Evolutionary conservation across 179 eudicot genomes (phyloP).

Genomic region (Heliamphora ciliata): DNA sequence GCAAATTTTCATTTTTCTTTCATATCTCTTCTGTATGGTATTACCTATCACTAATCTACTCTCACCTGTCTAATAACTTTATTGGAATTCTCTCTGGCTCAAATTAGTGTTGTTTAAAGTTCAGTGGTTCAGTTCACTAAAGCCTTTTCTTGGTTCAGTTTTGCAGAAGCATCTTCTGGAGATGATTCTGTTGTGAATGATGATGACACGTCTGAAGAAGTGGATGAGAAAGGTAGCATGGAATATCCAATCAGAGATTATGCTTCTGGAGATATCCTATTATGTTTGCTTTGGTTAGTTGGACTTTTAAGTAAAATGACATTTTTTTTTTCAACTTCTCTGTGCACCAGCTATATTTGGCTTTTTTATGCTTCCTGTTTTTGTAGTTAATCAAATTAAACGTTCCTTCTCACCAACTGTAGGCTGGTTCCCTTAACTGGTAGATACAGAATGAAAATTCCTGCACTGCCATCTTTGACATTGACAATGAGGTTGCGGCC

Average conservation of each 20-base stretch:
- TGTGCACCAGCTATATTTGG: neutral
- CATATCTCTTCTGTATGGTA: neutral
- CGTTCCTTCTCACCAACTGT: neutral
- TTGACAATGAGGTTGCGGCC: slow-evolving; percentile 29
- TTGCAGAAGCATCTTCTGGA: slow-evolving; percentile 68
- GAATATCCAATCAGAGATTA: slow-evolving; percentile 9
- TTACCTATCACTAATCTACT: neutral
- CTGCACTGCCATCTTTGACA: slow-evolving; percentile 22
- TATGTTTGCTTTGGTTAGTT: slow-evolving; percentile 15
- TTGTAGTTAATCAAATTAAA: neutral
- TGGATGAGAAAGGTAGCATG: neutral
- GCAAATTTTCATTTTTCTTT: neutral
- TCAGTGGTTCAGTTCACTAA: slow-evolving; percentile 6
- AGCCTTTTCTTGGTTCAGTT: slow-evolving; percentile 34
- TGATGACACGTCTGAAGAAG: slow-evolving; percentile 27
- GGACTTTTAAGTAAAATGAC: neutral
- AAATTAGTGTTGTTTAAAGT: slow-evolving; percentile 8
- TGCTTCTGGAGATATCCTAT: slow-evolving; percentile 44
- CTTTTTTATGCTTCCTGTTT: neutral
- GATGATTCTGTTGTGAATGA: slow-evolving; percentile 47
- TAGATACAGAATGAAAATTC: slow-evolving; percentile 27
- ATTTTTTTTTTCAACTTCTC: neutral
- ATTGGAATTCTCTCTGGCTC: slow-evolving; percentile 1
- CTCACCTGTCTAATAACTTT: neutral
- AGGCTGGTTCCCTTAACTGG: slow-evolving; percentile 26